These are phyloP conservation scores for Lablab purpureus DNA, from an alignment of 306 rosid species.

Conservation along the genomic window DNA sequence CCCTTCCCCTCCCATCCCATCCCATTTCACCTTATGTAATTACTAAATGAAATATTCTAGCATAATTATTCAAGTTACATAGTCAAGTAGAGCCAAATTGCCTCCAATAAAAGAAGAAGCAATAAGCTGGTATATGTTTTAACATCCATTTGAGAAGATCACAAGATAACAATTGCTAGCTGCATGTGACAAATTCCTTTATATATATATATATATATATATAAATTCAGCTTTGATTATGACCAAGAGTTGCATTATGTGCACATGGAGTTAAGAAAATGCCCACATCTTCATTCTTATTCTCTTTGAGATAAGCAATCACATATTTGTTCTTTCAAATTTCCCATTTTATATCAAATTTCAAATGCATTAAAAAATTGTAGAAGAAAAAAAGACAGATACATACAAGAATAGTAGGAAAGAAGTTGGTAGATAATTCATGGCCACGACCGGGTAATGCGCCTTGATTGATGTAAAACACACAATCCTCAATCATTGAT, in stretches of 20 bases:
- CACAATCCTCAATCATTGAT: not conserved
- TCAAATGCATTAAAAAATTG: conserved; percentile 10
- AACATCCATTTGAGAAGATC: not conserved
- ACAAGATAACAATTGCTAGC: not conserved
- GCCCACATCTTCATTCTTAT: conserved; percentile 5
- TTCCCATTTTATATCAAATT: not conserved
- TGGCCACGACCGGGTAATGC: conserved; percentile 39
- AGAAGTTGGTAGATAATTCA: not conserved
- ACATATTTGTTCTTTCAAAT: not conserved
- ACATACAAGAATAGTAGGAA: conserved; percentile 6
- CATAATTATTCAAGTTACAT: no score
- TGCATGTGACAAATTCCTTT: conserved; percentile 24
- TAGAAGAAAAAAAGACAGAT: not conserved
- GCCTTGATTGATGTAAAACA: conserved; percentile 43
- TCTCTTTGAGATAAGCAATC: not conserved
- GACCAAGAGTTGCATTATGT: not conserved
- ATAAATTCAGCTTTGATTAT: not conserved
- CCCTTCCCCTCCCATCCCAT: no score
- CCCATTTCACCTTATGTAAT: no score
- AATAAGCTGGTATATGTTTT: not conserved
- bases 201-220: not conserved
- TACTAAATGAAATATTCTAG: no score
- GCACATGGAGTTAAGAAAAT: conserved; percentile 24
- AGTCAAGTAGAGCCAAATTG: no score
- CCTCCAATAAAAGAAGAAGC: no score